Conservation (phyloP, 176 grass and related monocot genomes). For the Poa annua region DNA sequence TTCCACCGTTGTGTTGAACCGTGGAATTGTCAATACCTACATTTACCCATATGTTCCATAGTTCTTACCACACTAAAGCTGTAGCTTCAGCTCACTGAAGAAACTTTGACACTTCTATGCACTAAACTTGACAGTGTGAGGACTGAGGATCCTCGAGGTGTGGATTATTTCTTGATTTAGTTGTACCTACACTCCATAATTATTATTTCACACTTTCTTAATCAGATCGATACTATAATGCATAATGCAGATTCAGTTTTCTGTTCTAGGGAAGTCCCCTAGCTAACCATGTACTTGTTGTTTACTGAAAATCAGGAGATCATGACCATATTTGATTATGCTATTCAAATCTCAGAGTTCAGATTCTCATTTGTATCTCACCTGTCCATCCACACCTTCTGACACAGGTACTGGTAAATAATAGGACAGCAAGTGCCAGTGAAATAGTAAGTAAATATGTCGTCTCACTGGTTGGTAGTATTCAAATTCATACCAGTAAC, state of each 20-base stretch:
- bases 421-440: constrained; percentile 92
- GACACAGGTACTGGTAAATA: constrained; percentile 83
- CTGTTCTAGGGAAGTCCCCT: neutral
- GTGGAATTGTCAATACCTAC: constrained; percentile 3
- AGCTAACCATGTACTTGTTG: neutral
- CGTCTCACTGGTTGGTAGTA: constrained; percentile 14
- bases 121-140: constrained; percentile 11
- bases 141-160: neutral
- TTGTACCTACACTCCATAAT: neutral
- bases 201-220: constrained; percentile 23
- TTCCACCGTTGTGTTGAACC: constrained; percentile 28
- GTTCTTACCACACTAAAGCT: constrained; percentile 20
- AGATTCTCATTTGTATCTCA: constrained; percentile 36
- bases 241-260: constrained; percentile 31
- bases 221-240: constrained; percentile 15
- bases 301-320: constrained; percentile 24
- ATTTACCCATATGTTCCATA: constrained; percentile 10
- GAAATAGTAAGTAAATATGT: constrained; percentile 88
- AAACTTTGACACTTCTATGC: constrained; percentile 7
- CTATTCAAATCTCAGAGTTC: neutral
- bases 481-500: constrained; percentile 18
- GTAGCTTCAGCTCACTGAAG: neutral
- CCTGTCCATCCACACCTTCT: constrained; percentile 44
- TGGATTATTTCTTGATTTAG: constrained; percentile 34
- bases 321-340: constrained; percentile 13